A percentile compares a stretch with the other conserved stretches of the same genome.
phyloP scores from a whole-genome alignment of 2,329 filamentous ascomycete genomes.

The Dactylellina sp. region DNA sequence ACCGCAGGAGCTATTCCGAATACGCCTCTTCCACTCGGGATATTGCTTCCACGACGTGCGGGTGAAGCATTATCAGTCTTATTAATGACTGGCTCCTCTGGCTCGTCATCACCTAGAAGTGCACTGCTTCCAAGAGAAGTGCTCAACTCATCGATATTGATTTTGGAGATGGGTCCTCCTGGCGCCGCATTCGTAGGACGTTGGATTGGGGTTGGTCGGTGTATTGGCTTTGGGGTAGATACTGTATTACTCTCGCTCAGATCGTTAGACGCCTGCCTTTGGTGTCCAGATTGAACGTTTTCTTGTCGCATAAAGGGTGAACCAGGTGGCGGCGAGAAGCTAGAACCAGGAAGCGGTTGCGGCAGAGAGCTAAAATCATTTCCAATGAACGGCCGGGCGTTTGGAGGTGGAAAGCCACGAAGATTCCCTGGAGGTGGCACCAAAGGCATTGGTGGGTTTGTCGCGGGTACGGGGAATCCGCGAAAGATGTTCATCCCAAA shows the following conservation, averaged over 20 bases:
- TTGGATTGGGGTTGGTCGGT: slow-evolving; percentile 86
- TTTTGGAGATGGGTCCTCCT: slow-evolving; percentile 61
- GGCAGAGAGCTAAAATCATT: slow-evolving; percentile 34
- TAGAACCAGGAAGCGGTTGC: slow-evolving; percentile 22
- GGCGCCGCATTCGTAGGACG: slow-evolving; percentile 79
- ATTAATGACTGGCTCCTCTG: slow-evolving; percentile 68
- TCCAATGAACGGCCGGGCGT: slow-evolving; percentile 32
- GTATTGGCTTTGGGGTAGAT: slow-evolving; percentile 72
- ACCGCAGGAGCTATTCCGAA: slow-evolving; percentile 62
- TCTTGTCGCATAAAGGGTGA: slow-evolving; percentile 49
- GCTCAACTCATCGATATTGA: slow-evolving; percentile 74
- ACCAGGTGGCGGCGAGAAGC: slow-evolving; percentile 39
- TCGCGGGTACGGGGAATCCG: slow-evolving; percentile 68
- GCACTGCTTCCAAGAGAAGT: slow-evolving; percentile 91
- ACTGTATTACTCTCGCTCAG: slow-evolving; percentile 36
- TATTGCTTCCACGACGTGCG: slow-evolving; percentile 68
- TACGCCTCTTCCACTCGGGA: slow-evolving; percentile 67
- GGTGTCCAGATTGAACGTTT: slow-evolving; percentile 36
- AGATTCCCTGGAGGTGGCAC: slow-evolving; percentile 56
- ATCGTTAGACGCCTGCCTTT: slow-evolving; percentile 47
- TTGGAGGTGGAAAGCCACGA: slow-evolving; percentile 38
- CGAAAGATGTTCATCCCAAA: slow-evolving; percentile 69
- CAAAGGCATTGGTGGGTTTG: slow-evolving; percentile 61
- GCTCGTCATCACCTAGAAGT: slow-evolving; percentile 80
- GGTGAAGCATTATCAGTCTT: slow-evolving; percentile 62